Evolutionary conservation across 306 rosid genomes (phyloP), one percentile per base, ranked within the genome.

Genomic region (Sicyos baderoa): DNA sequence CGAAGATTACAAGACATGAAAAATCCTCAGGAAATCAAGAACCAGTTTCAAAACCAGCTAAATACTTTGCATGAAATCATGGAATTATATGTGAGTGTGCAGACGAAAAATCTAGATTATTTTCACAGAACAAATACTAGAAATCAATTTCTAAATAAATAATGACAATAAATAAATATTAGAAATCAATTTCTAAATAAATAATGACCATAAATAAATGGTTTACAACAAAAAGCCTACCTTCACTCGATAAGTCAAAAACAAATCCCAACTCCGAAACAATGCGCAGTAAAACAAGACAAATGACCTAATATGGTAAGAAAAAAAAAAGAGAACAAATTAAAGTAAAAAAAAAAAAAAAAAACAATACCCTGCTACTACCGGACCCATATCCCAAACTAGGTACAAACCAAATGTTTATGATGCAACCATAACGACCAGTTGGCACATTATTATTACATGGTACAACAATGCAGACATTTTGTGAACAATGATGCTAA

Each of bases 201-300:
- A n/a, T n/a, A n/a, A n/a, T n/a, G n/a, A n/a, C n/a, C n/a, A n/a
- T n/a, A n/a, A n/a, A n/a, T n/a, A n/a, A n/a, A n/a, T 21, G 21
- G 70, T 21, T 19, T 21, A 65, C 45, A 65, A 65, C 44, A 45
- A 21, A 65, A 37, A 65, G 21, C 12, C 53, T 65, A 65, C 45
- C 44, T 65, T 65, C 70, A 65, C 70, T 65, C 70, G n/a, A 45
- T 18, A 65, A 65, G 70, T 45, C 70, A 21, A 21, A 21, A 65
- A 21, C 70, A 65, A 65, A 44, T 65, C 70, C 70, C 70, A 25
- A 65, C 54, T 65, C 70, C 51, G 51, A 65, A 65, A 54, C 70
- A 65, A 44, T 45, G 47, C 54, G 11, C 35, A 64, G 29, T 35
- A 35, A 22, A 62, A 64, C 70, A 64, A 19, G 54, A 45, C 35